Conservation (phyloP, 805 yeast genomes). For the Saccharomyces jurei region DNA sequence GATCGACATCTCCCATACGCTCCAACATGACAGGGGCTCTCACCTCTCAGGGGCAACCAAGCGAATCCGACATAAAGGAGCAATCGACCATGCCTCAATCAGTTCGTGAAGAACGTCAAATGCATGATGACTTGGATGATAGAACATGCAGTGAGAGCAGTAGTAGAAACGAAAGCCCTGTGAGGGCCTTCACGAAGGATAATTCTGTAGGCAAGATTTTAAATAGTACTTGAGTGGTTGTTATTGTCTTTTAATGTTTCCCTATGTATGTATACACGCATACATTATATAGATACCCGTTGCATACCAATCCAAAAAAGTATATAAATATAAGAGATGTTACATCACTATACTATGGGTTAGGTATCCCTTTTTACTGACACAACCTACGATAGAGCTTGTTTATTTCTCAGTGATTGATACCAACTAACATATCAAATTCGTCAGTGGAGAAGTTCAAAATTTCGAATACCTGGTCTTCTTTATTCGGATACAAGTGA, state of each 20-base stretch:
- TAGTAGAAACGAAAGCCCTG: slow-evolving; percentile 20
- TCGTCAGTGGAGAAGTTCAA: slow-evolving; percentile 34
- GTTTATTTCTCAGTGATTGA: slow-evolving; percentile 32
- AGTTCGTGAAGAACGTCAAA: not conserved
- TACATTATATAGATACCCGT: not conserved
- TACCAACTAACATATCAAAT: slow-evolving; percentile 63
- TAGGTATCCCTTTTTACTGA: not conserved
- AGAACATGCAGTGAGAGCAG: slow-evolving; percentile 28
- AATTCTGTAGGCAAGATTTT: not conserved
- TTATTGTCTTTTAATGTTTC: not conserved
- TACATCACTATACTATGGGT: not conserved
- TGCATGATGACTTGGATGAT: slow-evolving; percentile 16
- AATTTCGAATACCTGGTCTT: slow-evolving; percentile 13
- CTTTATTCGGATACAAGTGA: slow-evolving; percentile 28
- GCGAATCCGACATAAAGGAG: not conserved
- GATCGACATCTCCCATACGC: slow-evolving; percentile 1
- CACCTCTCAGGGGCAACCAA: not conserved
- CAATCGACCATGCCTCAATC: not conserved
- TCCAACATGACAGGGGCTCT: not conserved
- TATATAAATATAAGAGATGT: not conserved
- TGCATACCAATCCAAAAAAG: not conserved
- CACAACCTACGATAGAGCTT: not conserved
- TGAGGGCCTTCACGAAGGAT: not conserved
- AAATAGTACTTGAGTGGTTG: not conserved
- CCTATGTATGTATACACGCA: not conserved